Base-by-base conservation (phyloP, 352 stramenopile species). In the Phytophthora lateralis region DNA sequence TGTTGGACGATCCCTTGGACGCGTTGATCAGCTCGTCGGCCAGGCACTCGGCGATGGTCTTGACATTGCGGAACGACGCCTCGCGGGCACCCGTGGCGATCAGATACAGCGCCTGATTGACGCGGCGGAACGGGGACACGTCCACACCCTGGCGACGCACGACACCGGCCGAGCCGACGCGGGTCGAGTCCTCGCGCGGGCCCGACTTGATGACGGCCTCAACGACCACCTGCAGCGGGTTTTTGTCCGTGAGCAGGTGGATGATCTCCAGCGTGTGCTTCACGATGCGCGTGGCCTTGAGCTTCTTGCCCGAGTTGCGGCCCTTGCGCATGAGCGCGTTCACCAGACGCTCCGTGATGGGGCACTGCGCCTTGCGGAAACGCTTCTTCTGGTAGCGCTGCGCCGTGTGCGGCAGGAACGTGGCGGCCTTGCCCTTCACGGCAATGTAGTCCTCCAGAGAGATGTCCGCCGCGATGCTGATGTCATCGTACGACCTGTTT, bases 1-100 rank as follows among this genome's bases (percentile, higher is more conserved):
- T 98, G 97, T 99, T 99, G 76, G 96, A 99, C 73, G 96, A 99
- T 62, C 98, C 97, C 86, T 98, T 98, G 50, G 97, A 98, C 38
- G 97, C 97, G 85, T 99, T 99, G 85, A 99, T 99, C 56, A 99
- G 91, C 87, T 99, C 98, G 82, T 99, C 98, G 42, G 97, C 98
- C 49, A 99, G 82, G 79, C 97, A 99, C 85, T 99, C 97, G 27
- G 97, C 95, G 75, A 99, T 99, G 68, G 97, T 99, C 95, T 99
- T 99, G 71, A 99, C 95, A 92, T 99, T 99, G 60, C 98, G 94
- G 91, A 99, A 99, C 58, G 95, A 93, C 9, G 97, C 97, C 77
- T 99, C 97, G 59, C 98, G 91, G 24, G 97, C 97, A 50, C 97
- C 98, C 29, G 95, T 99, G 70, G 97, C 93, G 64, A 99, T 89